Percentiles rank a stretch among this genome's conserved stretches.
Evolutionary conservation across 192 early-diverging fungal genomes (phyloP).

Genomic region (Podila verticillata): DNA sequence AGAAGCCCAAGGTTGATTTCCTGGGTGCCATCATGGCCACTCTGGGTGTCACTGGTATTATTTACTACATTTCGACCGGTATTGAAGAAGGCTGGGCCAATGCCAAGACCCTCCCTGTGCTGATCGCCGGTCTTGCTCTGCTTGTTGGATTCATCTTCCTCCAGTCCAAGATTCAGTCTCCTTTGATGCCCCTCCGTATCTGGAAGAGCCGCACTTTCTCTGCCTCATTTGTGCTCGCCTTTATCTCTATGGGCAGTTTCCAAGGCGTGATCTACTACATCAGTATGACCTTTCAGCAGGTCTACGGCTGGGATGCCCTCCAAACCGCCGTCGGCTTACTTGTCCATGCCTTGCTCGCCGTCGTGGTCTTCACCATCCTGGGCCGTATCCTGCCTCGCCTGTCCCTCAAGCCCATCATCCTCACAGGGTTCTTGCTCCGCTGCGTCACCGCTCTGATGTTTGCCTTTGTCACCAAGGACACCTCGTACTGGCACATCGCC

Average conservation of each 20-base stretch:
- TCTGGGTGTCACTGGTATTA: constrained; percentile 32
- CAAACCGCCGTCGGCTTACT: constrained; percentile 57
- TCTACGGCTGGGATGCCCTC: constrained; percentile 49
- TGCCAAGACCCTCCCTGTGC: constrained; percentile 33
- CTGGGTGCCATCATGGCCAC: constrained; percentile 33
- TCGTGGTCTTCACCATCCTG: constrained; percentile 41
- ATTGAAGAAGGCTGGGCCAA: constrained; percentile 47
- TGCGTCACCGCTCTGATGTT: constrained; percentile 29
- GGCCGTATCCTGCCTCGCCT: constrained; percentile 50
- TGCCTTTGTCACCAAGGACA: constrained; percentile 23
- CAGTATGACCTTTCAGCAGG: constrained; percentile 59
- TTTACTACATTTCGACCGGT: constrained; percentile 45
- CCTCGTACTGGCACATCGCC: constrained; percentile 28
- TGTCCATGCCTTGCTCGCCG: constrained; percentile 44
- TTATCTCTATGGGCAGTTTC: constrained; percentile 42
- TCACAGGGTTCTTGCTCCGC: constrained; percentile 23
- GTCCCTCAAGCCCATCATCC: constrained; percentile 24
- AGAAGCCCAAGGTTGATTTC: constrained; percentile 44
- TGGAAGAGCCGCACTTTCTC: constrained; percentile 55
- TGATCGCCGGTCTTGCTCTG: constrained; percentile 26
- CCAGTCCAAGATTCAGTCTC: constrained; percentile 31
- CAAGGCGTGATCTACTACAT: constrained; percentile 49
- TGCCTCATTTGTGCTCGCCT: constrained; percentile 48
- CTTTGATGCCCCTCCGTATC: constrained; percentile 53
- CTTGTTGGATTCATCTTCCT: constrained; percentile 40